Base-by-base conservation (phyloP, 345 rosid genomes). In the Aquilaria yunnanensis region DNA sequence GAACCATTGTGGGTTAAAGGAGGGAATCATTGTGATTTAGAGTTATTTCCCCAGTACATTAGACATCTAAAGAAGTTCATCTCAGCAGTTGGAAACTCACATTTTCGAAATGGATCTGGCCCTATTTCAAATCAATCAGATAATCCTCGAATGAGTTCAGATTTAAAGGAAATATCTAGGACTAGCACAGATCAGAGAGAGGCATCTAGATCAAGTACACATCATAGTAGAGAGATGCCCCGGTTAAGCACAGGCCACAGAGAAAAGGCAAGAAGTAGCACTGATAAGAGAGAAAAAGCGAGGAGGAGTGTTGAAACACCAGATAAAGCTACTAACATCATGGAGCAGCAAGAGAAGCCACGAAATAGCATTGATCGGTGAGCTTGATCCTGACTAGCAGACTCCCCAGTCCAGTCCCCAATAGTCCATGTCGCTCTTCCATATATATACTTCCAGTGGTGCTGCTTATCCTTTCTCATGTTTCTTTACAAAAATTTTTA, bases 1-100 rank as follows among this genome's bases (percentile, higher is more conserved):
- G 97, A 90, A 73, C 98, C 97, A 1, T 76, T 90, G 34, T 93
- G 96, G 96, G 75, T 93, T 63, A 86, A 83, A 80, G 97, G 92
- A 72, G 98, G 98, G 58, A 90, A 88, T 66, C 97, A 90, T 33
- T 90, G 97, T 46, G 92, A 90, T 68, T 73, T 93, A 69, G 97
- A 93, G 80, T 77, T 81, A 56, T 83, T 67, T 59, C 98, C 97
- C 0, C 90, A 93, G 52, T 93, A 90, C 69, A 84, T 90, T 60
- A 93, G 73, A 71, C 97, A 90, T 79, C 82, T 90, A 10, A 84
- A 82, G 79, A 93, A 93, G 75, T 93, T 93, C 81, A 78, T 90
- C 58, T 78, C 94, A 1, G 89, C 85, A 3, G 61, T 93, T 3
- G 94, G 84, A 62, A 87, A 81, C 73, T 80, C 82, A 6, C 65